Percentiles rank a stretch among this genome's conserved stretches.
These are phyloP conservation scores for Bonnemaisonia californica DNA, from an alignment of 31 red algal genomes.

Conservation along the genomic window DNA sequence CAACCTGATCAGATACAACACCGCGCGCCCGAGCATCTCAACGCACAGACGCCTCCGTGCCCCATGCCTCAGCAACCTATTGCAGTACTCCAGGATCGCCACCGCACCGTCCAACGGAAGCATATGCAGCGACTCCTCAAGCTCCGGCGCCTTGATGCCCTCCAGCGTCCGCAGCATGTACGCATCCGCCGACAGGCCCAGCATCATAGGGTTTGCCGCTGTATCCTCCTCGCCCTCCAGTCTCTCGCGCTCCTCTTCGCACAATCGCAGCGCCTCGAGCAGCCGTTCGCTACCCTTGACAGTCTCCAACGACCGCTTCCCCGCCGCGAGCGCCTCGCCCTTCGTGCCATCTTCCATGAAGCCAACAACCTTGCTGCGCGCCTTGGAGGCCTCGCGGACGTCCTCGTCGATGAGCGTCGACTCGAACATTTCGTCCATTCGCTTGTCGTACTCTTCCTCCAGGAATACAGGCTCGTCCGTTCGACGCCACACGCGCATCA, in stretches of 20 bases:
- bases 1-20: conserved; percentile 48
- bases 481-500: conserved; percentile 85
- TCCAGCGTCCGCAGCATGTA: conserved; percentile 78
- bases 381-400: conserved; percentile 39
- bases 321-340: conserved; percentile 54
- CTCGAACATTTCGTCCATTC: conserved; percentile 86
- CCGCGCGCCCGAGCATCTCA: conserved; percentile 56
- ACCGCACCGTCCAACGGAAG: conserved; percentile 65
- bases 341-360: conserved; percentile 69
- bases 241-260: conserved; percentile 55
- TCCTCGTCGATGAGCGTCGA: conserved; percentile 71
- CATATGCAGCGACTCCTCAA: conserved; percentile 82
- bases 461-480: conserved; percentile 85
- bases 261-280: conserved; percentile 73
- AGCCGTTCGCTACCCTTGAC: conserved; percentile 80
- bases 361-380: conserved; percentile 35
- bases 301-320: conserved; percentile 77
- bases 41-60: conserved; percentile 7
- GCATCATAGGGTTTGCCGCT: conserved; percentile 47
- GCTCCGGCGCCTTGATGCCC: conserved; percentile 64
- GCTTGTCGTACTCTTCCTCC: conserved; percentile 81
- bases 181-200: conserved; percentile 52
- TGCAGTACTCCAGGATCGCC: conserved; percentile 51
- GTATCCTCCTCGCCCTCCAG: conserved; percentile 46
- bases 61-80: conserved; percentile 27